Base-by-base conservation (phyloP, 345 rosid species). In the Eucalyptus marginata region DNA sequence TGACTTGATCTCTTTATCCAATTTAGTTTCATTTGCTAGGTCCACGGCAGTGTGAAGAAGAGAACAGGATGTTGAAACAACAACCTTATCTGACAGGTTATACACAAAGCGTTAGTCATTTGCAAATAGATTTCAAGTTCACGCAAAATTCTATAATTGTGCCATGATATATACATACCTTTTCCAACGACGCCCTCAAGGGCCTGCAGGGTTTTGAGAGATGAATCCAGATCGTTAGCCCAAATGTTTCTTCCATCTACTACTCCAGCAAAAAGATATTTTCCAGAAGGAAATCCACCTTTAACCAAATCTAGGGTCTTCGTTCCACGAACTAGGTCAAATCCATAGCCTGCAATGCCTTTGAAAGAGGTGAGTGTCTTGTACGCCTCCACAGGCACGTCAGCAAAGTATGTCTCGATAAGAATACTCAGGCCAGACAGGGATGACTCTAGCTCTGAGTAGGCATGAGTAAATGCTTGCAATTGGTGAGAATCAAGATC, bases 231-330 rank as follows among this genome's bases (percentile, higher is more conserved):
- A 90, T 97, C 97, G 89, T 97, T 97, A 86, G 97, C 99, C 99
- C 99, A 97, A 87, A 96, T 95, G 94, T 97, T 97, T 93, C 99
- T 95, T 92, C 99, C 99, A 86, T 97, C 99, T 88, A 96, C 99
- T 88, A 97, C 95, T 54, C 99, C 99, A 94, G 98, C 98, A 90
- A 97, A 96, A 85, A 97, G 96, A 90, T 94, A 94, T 91, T 97
- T 97, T 31, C 96, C 98, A 68, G 92, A 7, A 24, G 99, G 99
- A 95, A 96, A 96, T 52, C 92, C 93, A 88, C 94, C 79, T 95
- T 96, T 96, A 94, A 97, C 93, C 94, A 97, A 93, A 84, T 95
- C 98, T 87, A 95, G 88, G 76, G 97, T 95, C 93, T 95, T 93
- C 66, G 94, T 90, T 89, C 99, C 99, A 92, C 99, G 99, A 58